phyloP scores from a whole-genome alignment of 345 rosid species.

The Citrus hindsii region DNA sequence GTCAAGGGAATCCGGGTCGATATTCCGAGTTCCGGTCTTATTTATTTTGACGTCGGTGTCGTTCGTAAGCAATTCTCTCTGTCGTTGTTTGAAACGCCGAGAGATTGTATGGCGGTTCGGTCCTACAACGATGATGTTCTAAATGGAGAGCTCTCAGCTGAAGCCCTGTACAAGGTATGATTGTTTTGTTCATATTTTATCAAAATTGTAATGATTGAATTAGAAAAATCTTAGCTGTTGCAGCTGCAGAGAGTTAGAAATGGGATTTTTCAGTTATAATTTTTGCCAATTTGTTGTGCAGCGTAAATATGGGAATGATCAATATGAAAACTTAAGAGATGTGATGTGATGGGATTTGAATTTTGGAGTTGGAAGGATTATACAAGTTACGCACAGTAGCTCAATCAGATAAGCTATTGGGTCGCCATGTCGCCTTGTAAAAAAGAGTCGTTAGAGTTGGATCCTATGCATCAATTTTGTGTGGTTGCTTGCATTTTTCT shows the following conservation, averaged over 20 bases:
- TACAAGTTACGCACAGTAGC: slow-evolving; percentile 19
- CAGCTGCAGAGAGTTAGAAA: not conserved
- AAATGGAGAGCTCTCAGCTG: slow-evolving; percentile 6
- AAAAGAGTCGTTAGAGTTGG: slow-evolving; percentile 23
- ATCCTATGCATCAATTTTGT: slow-evolving; percentile 35
- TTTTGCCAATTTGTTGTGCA: slow-evolving; percentile 23
- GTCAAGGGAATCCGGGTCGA: slow-evolving; percentile 83
- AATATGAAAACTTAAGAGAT: slow-evolving; percentile 12
- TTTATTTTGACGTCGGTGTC: slow-evolving; percentile 87
- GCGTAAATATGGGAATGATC: slow-evolving; percentile 23
- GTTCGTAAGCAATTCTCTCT: slow-evolving; percentile 77
- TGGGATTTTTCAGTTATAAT: not conserved
- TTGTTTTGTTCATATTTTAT: not conserved
- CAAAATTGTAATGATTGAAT: not conserved
- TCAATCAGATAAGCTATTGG: slow-evolving; percentile 33
- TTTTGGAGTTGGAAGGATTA: slow-evolving; percentile 12
- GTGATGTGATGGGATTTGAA: slow-evolving; percentile 21
- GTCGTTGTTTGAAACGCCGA: slow-evolving; percentile 81
- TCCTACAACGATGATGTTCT: slow-evolving; percentile 15
- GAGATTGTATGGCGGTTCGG: slow-evolving; percentile 55
- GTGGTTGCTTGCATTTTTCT: slow-evolving; percentile 45
- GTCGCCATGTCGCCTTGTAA: slow-evolving; percentile 31
- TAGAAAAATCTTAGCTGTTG: not conserved
- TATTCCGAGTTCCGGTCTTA: slow-evolving; percentile 80
- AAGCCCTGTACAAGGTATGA: slow-evolving; percentile 37